Evolutionary conservation across 1,139 yeast genomes (phyloP), one percentile per base, ranked within the genome.

Genomic region (Lodderomyces pseudojiufengensis): DNA sequence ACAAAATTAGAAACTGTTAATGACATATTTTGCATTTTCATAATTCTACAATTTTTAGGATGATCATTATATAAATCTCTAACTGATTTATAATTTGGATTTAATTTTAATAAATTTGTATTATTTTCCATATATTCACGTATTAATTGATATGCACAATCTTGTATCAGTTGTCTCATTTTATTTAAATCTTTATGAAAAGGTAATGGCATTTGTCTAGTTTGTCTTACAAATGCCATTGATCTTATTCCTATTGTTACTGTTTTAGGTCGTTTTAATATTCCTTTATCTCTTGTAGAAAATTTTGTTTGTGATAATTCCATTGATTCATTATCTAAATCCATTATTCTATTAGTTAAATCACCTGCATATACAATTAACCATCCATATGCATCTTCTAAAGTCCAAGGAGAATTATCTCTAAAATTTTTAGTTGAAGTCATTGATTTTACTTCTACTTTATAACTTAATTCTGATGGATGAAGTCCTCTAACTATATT

Each of bases 341-440:
- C 97, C 20, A 73, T 63, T 9, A 88, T 55, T 35, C 98, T 59
- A 37, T 81, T 79, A 24, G 76, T 63, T 30, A 92, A 59, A 51
- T 92, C 98, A 0, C 92, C 94, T 0, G 84, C 73, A 59, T 81
- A 88, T 0, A 92, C 95, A 32, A 72, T 76, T 8, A 90, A 61
- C 98, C 98, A 92, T 24, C 79, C 82, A 5, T 67, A 51, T 16
- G 86, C 78, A 48, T 87, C 96, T 2, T 62, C 63, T 2, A 73
- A 47, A 1, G 70, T 66, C 6, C 57, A 59, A 0, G 84, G 75
- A n/a, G 60, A 61, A 0, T 74, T 50, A 1, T 47, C 68, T 39
- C 79, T 58, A 54, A 92, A 81, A 49, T 88, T 86, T 52, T 92
- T 92, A 34, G 83, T 78, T 0, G 97, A 83, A 62, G 80, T 79